Percentiles rank a stretch among this genome's conserved stretches.
Evolutionary conservation across 2,329 filamentous ascomycete species (phyloP).

Genomic region (Neopestalotiopsis rosae): DNA sequence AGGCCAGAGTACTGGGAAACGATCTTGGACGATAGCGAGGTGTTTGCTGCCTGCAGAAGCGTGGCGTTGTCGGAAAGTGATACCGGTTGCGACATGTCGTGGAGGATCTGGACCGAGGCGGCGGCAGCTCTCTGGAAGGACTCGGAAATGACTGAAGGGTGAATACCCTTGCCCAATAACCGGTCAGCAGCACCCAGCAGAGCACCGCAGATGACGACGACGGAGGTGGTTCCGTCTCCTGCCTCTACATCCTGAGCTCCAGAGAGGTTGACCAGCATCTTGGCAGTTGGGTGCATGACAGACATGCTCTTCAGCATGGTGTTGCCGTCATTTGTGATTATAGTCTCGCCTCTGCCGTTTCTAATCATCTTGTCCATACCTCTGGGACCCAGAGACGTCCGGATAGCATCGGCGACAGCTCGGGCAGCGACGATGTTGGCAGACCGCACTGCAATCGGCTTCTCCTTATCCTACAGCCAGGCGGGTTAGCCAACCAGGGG

Average conservation of each 20-base stretch:
- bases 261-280: slow-evolving; percentile 98
- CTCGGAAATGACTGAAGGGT: slow-evolving; percentile 97
- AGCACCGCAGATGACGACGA: slow-evolving; percentile 96
- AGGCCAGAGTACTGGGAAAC: slow-evolving; percentile 96
- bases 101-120: slow-evolving; percentile 86
- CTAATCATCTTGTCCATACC: slow-evolving; percentile 99
- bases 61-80: slow-evolving; percentile 85
- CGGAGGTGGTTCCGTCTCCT: slow-evolving; percentile 96
- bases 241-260: slow-evolving; percentile 98
- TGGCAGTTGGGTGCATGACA: slow-evolving; percentile 98
- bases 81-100: slow-evolving; percentile 95
- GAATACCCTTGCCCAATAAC: slow-evolving; percentile 89
- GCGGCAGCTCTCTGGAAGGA: slow-evolving; percentile 94
- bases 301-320: slow-evolving; percentile 99
- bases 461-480: slow-evolving; percentile 79
- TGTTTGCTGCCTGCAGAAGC: slow-evolving; percentile 94
- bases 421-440: slow-evolving; percentile 97
- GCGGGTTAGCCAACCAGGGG: slow-evolving; percentile 11
- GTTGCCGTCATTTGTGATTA: slow-evolving; percentile 99
- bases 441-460: slow-evolving; percentile 95
- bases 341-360: slow-evolving; percentile 93
- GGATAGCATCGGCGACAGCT: slow-evolving; percentile 97
- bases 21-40: slow-evolving; percentile 97
- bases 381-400: slow-evolving; percentile 93
- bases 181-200: slow-evolving; percentile 92